phyloP scores from a whole-genome alignment of 768 basidiomycete species.

The Lepiota brunneoincarnata region DNA sequence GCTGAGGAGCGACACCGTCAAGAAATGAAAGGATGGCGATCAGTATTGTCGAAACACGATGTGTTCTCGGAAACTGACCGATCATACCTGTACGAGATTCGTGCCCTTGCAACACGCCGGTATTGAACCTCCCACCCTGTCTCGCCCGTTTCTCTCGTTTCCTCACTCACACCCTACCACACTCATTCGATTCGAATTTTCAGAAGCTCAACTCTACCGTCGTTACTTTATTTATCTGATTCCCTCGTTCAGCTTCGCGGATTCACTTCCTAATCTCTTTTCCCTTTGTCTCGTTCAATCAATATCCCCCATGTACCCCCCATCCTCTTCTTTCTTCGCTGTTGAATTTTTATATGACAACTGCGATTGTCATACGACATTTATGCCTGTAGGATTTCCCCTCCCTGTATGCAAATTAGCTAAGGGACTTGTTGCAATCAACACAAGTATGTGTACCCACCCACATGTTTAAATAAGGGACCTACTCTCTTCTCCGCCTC shows the following conservation, averaged over 20 bases:
- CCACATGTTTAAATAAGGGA: not conserved
- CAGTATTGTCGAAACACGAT: constrained; percentile 33
- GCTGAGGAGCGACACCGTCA: constrained; percentile 81
- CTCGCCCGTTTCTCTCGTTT: constrained; percentile 16
- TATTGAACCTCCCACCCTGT: constrained; percentile 50
- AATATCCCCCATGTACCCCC: constrained; percentile 2
- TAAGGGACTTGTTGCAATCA: constrained; percentile 10
- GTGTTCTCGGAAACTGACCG: constrained; percentile 50
- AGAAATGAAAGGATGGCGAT: constrained; percentile 85
- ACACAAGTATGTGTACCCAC: not conserved
- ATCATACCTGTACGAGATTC: constrained; percentile 74
- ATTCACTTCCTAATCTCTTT: constrained; percentile 4
- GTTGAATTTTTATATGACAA: not conserved
- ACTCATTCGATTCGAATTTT: constrained; percentile 17
- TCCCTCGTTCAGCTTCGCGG: not conserved
- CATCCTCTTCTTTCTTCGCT: constrained; percentile 1
- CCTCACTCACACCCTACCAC: constrained; percentile 1
- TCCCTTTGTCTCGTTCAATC: constrained; percentile 11
- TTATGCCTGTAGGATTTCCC: not conserved
- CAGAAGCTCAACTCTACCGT: constrained; percentile 9
- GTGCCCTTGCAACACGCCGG: constrained; percentile 81
- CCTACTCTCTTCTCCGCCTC: not conserved
- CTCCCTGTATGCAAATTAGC: constrained; percentile 8
- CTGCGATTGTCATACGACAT: constrained; percentile 5
- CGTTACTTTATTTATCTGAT: constrained; percentile 12